Evolutionary conservation across 331 rosid species (phyloP).

Genomic region (Prunus yedoensis): DNA sequence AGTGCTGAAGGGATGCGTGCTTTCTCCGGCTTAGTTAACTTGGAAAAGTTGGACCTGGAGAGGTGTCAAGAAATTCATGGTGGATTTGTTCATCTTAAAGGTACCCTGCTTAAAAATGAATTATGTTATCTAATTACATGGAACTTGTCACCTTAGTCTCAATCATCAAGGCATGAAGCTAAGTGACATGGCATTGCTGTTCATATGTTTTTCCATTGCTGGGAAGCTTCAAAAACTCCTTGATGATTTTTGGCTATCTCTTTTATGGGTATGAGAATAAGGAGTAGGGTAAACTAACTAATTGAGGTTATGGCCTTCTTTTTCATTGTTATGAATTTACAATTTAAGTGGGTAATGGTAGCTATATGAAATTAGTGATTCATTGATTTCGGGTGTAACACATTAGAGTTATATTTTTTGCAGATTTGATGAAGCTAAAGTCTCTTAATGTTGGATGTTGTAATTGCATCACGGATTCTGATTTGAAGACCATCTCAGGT

Average conservation of each 20-base stretch:
- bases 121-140: not conserved
- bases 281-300: not conserved
- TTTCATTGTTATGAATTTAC: not conserved
- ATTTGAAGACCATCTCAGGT: slow-evolving; percentile 67
- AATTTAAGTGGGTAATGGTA: not conserved
- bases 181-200: not conserved
- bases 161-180: not conserved
- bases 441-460: slow-evolving; percentile 68
- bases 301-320: not conserved
- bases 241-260: not conserved
- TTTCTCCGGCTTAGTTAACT: slow-evolving; percentile 55
- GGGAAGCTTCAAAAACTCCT: not conserved
- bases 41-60: slow-evolving; percentile 77
- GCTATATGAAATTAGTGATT: not conserved
- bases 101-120: slow-evolving; percentile 29
- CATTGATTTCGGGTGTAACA: not conserved
- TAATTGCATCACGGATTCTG: slow-evolving; percentile 59
- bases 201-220: too few species aligned
- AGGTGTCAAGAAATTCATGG: slow-evolving; percentile 68
- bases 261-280: not conserved
- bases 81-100: slow-evolving; percentile 74
- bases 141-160: slow-evolving; percentile 13
- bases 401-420: slow-evolving; percentile 7
- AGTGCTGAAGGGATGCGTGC: slow-evolving; percentile 64
- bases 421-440: slow-evolving; percentile 61